Base-by-base conservation (phyloP, 2,329 filamentous ascomycete genomes). In the Penicillium sclerotiorum region DNA sequence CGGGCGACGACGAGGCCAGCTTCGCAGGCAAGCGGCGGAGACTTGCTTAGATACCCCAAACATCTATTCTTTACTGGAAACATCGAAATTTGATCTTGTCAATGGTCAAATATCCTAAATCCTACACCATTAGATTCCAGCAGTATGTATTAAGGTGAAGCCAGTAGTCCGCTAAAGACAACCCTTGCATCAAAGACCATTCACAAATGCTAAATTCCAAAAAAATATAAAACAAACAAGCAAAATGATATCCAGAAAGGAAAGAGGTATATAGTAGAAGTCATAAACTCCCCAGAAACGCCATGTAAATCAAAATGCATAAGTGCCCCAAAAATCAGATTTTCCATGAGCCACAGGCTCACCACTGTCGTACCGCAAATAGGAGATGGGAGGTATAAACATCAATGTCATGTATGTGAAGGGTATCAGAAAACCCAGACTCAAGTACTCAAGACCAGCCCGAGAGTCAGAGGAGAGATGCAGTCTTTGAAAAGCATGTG, bases 11-110 rank as follows among this genome's bases (percentile, higher is more conserved):
- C 40, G 47, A 35, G 17, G 45, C 56, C 37, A 58, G 53, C 46
- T 56, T 51, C 43, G 59, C 54, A 7, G 60, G 62, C 32, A 70
- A 69, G 55, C 59, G 64, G 17, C 59, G 61, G 20, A 59, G 66
- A 42, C 39, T 66, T 45, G 62, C 49, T 40, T 41, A 43, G 30
- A 48, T 53, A 40, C 50, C 41, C 46, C 27, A 37, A 25, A 38
- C 33, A 36, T 36, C 15, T 17, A 2, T 22, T 38, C 11, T 9
- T 37, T 42, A 17, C 33, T 43, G 20, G 27, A 17, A 17, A 22
- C 6, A 32, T 33, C 8, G 20, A 18, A 33, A 22, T 42, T 17
- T 12, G 12, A 42, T 43, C 13, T 17, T 28, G 27, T n/a, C 12
- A 9, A 32, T 43, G 27, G 27, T 32, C 27, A 22, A 30, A 32